A percentile compares a stretch with the other conserved stretches of the same genome.
phyloP scores from a whole-genome alignment of 176 grass and related monocot genomes.

The Hsuehochloa calcarea region DNA sequence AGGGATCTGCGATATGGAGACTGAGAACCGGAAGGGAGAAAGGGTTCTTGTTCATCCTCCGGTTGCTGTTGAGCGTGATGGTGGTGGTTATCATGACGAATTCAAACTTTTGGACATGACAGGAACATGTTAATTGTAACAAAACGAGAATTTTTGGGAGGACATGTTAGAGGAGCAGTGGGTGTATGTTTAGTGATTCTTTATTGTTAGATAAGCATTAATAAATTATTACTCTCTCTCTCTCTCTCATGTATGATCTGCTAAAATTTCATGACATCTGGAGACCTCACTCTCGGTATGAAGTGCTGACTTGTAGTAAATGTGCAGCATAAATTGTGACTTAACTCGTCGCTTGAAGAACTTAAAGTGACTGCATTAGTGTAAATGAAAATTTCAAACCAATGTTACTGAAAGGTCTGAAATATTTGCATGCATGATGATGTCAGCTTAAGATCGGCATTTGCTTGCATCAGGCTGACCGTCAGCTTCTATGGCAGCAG shows the following conservation, averaged over 20 bases:
- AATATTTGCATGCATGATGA: neutral
- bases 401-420: neutral
- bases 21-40: slow-evolving; percentile 46
- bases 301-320: neutral
- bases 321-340: neutral
- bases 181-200: slow-evolving; percentile 45
- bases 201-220: slow-evolving; percentile 52
- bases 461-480: neutral
- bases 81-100: slow-evolving; percentile 28
- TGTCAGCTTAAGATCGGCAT: neutral
- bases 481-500: neutral
- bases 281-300: neutral
- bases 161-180: neutral
- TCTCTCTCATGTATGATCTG: neutral
- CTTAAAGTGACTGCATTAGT: neutral
- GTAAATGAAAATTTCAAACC: neutral
- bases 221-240: slow-evolving; percentile 16
- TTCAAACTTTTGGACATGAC: slow-evolving; percentile 68
- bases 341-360: neutral
- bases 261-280: neutral
- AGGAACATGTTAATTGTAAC: slow-evolving; percentile 18
- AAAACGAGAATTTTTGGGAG: slow-evolving; percentile 36
- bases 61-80: slow-evolving; percentile 44
- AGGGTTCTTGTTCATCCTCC: slow-evolving; percentile 29
- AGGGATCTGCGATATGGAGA: slow-evolving; percentile 46